phyloP scores from a whole-genome alignment of 2,329 filamentous ascomycete species.

The Fusarium sp. region DNA sequence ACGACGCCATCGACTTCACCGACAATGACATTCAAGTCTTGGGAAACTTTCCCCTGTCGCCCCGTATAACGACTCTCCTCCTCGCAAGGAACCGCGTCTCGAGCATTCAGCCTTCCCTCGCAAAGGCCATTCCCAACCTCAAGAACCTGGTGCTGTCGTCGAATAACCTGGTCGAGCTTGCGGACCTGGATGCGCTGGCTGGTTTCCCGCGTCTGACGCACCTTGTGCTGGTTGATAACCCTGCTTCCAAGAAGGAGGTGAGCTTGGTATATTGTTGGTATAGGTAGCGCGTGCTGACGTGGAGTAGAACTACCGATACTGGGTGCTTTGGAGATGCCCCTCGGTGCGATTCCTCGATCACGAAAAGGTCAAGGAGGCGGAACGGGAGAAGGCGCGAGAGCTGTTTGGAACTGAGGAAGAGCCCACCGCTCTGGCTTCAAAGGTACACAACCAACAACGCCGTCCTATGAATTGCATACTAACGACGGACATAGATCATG shows the following conservation, averaged over 20 bases:
- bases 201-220: conserved; percentile 79
- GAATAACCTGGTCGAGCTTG: conserved; percentile 86
- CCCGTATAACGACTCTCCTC: conserved; percentile 87
- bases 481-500: conserved; percentile 70
- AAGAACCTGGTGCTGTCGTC: conserved; percentile 83
- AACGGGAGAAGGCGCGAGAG: conserved; percentile 80
- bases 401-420: conserved; percentile 85
- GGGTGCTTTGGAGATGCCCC: conserved; percentile 89
- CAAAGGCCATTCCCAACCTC: conserved; percentile 83
- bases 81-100: conserved; percentile 90
- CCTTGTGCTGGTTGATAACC: conserved; percentile 86
- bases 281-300: conserved; percentile 13
- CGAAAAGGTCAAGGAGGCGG: conserved; percentile 87
- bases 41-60: conserved; percentile 92
- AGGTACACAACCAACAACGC: conserved; percentile 57
- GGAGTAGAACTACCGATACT: conserved; percentile 86
- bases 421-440: conserved; percentile 83
- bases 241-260: conserved; percentile 92
- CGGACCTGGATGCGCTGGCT: conserved; percentile 85
- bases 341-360: conserved; percentile 92
- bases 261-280: conserved; percentile 46
- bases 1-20: conserved; percentile 97
- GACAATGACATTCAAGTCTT: conserved; percentile 95
- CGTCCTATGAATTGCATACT: background rate
- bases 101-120: conserved; percentile 80